Percentiles rank a stretch among this genome's conserved stretches.
Evolutionary conservation across 331 rosid species (phyloP).

Genomic region (Malus hybrid): DNA sequence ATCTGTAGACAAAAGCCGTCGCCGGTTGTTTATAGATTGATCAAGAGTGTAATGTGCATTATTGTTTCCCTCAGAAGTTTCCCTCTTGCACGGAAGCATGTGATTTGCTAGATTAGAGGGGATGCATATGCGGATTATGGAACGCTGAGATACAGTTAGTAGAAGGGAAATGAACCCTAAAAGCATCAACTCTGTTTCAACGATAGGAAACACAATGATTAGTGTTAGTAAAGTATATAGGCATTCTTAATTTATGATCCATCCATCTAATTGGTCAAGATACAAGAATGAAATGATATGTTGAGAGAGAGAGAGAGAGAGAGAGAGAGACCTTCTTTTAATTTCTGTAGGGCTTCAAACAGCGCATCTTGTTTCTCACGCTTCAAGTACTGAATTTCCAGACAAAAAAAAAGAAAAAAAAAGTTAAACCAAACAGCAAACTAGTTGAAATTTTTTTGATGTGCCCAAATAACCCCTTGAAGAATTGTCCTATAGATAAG

Average conservation of each 20-base stretch:
- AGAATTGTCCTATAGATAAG: neutral
- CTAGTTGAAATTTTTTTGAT: neutral
- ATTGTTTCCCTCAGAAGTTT: neutral
- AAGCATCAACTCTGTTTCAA: constrained; percentile 79
- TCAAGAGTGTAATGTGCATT: constrained; percentile 23
- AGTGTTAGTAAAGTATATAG: constrained; percentile 9
- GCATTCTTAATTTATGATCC: too few species aligned
- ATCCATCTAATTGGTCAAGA: neutral
- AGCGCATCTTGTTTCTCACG: constrained; percentile 27
- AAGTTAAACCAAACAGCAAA: constrained; percentile 9
- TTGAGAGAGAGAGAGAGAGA: constrained; percentile 11
- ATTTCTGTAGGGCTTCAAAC: constrained; percentile 48
- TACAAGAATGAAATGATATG: neutral
- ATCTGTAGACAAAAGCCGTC: constrained; percentile 51
- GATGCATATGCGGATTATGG: constrained; percentile 60
- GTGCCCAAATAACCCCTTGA: neutral
- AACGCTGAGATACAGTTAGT: constrained; percentile 57
- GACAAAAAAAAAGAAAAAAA: neutral
- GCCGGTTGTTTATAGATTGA: constrained; percentile 18
- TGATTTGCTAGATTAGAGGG: constrained; percentile 29
- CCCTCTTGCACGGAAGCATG: constrained; percentile 89
- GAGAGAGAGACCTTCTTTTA: constrained; percentile 62
- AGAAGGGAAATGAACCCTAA: constrained; percentile 92
- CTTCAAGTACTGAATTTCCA: constrained; percentile 39
- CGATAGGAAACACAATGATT: constrained; percentile 14